Evolutionary conservation across 305 asterid genomes (phyloP).

Genomic region (Ajuga reptans): DNA sequence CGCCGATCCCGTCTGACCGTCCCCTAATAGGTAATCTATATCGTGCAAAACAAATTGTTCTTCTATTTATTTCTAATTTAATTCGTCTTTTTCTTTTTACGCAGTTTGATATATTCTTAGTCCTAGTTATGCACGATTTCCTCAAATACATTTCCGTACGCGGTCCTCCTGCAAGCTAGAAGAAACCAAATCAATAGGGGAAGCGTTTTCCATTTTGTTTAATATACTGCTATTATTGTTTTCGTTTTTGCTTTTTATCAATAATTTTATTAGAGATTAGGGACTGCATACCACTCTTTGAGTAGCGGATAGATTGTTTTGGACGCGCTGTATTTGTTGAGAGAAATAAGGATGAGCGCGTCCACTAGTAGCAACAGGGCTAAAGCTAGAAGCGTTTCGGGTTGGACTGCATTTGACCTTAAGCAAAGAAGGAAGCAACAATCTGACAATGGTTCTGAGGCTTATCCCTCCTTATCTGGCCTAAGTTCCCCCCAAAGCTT

Average conservation of each 20-base stretch:
- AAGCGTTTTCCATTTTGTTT: neutral
- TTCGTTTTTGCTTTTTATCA: too few relatives aligned
- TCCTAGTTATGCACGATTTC: neutral
- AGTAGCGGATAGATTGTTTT: neutral
- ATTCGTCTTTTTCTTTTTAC: neutral
- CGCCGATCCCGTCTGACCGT: slow-evolving; percentile 37
- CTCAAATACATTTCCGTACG: neutral
- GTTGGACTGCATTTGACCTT: slow-evolving; percentile 81
- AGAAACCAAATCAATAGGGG: neutral
- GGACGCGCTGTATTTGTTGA: neutral
- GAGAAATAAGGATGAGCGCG: slow-evolving; percentile 30
- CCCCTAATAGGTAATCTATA: slow-evolving; percentile 28
- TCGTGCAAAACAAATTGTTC: neutral
- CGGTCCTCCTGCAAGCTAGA: neutral
- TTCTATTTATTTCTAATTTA: neutral
- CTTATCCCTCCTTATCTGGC: slow-evolving; percentile 50
- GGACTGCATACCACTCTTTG: neutral
- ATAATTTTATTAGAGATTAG: too few relatives aligned
- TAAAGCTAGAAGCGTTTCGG: slow-evolving; percentile 40
- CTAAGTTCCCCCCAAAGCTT: slow-evolving; percentile 19
- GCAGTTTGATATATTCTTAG: neutral
- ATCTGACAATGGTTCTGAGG: slow-evolving; percentile 32
- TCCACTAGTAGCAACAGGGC: slow-evolving; percentile 31
- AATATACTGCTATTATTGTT: neutral
- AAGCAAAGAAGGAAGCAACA: slow-evolving; percentile 42